Evolutionary conservation across 169 alveolate species (phyloP).

Genomic region (Theileria equi): DNA sequence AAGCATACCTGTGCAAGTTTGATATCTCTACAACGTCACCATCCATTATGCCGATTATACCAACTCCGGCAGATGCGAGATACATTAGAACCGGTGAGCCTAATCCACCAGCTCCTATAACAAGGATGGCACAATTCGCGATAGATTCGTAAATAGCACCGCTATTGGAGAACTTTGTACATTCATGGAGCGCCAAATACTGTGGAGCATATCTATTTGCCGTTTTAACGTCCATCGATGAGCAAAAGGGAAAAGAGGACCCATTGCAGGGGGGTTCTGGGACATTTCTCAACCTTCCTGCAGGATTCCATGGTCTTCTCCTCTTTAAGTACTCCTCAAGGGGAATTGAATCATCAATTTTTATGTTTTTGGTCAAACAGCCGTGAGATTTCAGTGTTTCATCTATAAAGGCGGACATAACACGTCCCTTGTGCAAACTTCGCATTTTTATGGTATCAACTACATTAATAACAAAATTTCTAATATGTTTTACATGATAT

Average conservation of each 20-base stretch:
- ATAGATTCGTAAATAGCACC: constrained; percentile 23
- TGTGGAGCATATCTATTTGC: constrained; percentile 46
- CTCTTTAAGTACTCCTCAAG: constrained; percentile 3
- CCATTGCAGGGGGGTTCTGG: not conserved
- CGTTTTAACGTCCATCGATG: constrained; percentile 19
- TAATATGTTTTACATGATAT: no score
- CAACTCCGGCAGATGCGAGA: constrained; percentile 96
- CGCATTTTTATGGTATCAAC: no score
- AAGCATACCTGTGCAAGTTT: constrained; percentile 76
- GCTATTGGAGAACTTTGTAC: not conserved
- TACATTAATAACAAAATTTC: no score
- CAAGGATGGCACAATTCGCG: constrained; percentile 82
- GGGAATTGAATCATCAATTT: not conserved
- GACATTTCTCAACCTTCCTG: not conserved
- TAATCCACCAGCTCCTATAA: constrained; percentile 98
- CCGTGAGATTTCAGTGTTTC: no score
- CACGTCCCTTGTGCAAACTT: no score
- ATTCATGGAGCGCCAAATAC: constrained; percentile 49
- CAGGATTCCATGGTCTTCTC: constrained; percentile 33
- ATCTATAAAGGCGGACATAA: no score
- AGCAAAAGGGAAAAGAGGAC: constrained; percentile 31
- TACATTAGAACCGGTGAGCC: constrained; percentile 94
- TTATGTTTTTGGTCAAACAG: no score
- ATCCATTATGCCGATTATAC: constrained; percentile 83
- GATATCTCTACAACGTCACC: constrained; percentile 79